Base-by-base conservation (phyloP, 495 filamentous ascomycete species). In the Neurospora sp. region DNA sequence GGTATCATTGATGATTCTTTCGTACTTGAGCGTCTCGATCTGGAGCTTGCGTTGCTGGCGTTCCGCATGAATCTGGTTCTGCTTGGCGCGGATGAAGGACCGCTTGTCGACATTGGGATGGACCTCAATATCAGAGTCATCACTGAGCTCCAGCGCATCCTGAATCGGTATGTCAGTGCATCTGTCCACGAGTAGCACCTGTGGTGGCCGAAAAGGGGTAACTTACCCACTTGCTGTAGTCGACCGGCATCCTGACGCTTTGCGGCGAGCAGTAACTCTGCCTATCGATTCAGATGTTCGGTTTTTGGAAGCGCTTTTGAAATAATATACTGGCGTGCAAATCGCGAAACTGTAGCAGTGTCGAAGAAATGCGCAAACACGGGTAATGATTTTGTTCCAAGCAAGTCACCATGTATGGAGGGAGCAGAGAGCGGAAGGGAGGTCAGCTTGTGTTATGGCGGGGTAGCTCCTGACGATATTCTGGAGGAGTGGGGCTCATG, bases 71-170 rank as follows among this genome's bases (percentile, higher is more conserved):
- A 99, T 99, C 81, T 98, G 94, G 78, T 92, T 90, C 83, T 98
- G 96, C 85, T 98, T 99, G 72, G 96, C 96, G 71, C 96, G 93
- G 81, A 99, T 99, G 84, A 99, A 99, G 72, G 96, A 98, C 3
- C 91, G 90, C 79, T 99, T 99, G 84, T 99, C 96, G 82, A 99
- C 96, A 84, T 99, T 99, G 72, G 96, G 96, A 82, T 99, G 96
- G 38, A 98, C 95, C 83, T 99, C 96, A 78, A 99, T 92, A 81
- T 99, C 96, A 59, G 94, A 97, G 82, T 99, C 96, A 82, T 99
- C 96, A 75, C 93, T 96, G 77, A 99, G 90, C 88, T 99, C 96
- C 77, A 99, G 87, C 62, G 90, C 89, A 80, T 97, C 94, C 93
- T 91, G 69, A 39, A 20, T 42, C 59, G 48, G 12, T 8, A 35